Evolutionary conservation across 768 basidiomycete species (phyloP).

Genomic region (Lentinula edodes): DNA sequence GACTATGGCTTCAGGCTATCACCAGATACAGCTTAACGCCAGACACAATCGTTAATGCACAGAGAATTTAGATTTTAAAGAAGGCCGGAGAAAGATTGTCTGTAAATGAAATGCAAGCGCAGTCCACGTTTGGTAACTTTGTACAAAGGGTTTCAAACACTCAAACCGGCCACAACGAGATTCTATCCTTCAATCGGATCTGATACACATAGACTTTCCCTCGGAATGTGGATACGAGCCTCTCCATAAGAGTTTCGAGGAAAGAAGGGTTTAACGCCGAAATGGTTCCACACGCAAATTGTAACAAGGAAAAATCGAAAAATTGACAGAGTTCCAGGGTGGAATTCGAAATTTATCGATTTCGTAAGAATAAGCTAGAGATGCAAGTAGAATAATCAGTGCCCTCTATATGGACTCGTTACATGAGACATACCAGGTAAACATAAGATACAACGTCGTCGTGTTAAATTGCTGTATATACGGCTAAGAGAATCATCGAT

Average conservation of each 20-base stretch:
- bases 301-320: not conserved
- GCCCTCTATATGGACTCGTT: too few relatives aligned
- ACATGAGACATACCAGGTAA: too few relatives aligned
- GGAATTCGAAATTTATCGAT: too few relatives aligned
- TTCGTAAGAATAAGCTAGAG: too few relatives aligned
- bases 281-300: not conserved
- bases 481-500: too few relatives aligned
- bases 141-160: too few relatives aligned
- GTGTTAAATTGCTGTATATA: not conserved
- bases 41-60: not conserved
- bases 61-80: not conserved
- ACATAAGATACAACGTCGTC: too few relatives aligned
- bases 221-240: not conserved
- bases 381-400: too few relatives aligned
- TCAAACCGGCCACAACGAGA: not conserved
- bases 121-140: too few relatives aligned
- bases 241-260: not conserved
- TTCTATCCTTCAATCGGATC: not conserved
- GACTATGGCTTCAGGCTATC: not conserved
- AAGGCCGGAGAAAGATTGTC: not conserved
- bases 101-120: not conserved
- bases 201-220: not conserved
- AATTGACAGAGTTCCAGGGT: not conserved
- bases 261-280: not conserved
- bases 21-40: not conserved